Evolutionary conservation across 2,329 filamentous ascomycete genomes (phyloP).

Genomic region (Aspergillus tubingensis): DNA sequence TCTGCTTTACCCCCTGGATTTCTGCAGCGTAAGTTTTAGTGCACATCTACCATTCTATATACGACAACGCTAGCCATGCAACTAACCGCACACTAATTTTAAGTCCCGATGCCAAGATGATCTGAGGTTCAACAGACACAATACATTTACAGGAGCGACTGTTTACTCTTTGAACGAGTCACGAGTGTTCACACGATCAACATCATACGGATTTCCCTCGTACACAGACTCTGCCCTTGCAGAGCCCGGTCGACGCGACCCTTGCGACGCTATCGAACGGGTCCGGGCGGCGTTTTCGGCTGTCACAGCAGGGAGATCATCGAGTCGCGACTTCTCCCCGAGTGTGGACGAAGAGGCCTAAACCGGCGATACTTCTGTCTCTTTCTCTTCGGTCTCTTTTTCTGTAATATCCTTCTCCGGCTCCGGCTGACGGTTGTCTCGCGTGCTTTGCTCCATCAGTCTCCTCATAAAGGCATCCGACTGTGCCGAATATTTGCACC

Average conservation of each 20-base stretch:
- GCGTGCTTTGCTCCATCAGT: slow-evolving; percentile 30
- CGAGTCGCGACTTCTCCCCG: not conserved
- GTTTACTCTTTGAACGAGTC: slow-evolving; percentile 36
- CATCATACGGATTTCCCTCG: slow-evolving; percentile 47
- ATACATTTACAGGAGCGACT: not conserved
- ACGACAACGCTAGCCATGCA: not conserved
- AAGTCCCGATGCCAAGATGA: not conserved
- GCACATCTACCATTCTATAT: not conserved
- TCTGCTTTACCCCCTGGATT: too few relatives aligned
- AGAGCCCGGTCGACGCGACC: not conserved
- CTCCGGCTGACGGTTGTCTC: slow-evolving; percentile 1
- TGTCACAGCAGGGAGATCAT: not conserved
- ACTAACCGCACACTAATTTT: not conserved
- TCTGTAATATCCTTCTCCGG: slow-evolving; percentile 10
- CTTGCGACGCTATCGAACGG: slow-evolving; percentile 24
- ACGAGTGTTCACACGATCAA: slow-evolving; percentile 47
- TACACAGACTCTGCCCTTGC: slow-evolving; percentile 30
- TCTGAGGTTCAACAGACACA: too few relatives aligned
- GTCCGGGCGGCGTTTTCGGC: slow-evolving; percentile 22
- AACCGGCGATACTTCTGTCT: slow-evolving; percentile 20
- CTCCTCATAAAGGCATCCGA: slow-evolving; percentile 41
- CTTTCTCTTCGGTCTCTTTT: slow-evolving; percentile 19
- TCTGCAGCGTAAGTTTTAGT: too few relatives aligned
- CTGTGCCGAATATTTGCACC: slow-evolving; percentile 44
- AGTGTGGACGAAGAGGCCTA: not conserved